Evolutionary conservation across 306 rosid species (phyloP), one percentile per base, ranked within the genome.

Genomic region (Cicer chorassanicum): DNA sequence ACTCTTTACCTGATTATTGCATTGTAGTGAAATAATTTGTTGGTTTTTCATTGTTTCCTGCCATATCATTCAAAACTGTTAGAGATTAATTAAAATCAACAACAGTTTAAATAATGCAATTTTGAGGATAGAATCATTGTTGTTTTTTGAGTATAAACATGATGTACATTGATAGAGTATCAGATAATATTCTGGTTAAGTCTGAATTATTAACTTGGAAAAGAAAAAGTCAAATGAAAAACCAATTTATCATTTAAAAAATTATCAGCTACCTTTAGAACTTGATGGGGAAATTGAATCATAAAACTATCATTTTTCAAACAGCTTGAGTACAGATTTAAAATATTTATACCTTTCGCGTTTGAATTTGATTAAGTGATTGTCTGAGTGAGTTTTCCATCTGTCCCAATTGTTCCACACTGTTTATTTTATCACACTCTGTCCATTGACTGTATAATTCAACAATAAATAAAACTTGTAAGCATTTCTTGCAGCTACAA

Each of bases 11-110:
- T 91, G 97, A 74, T 76, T 85, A 84, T 78, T 73, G 88, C 91
- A 85, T 60, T 89, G 92, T 62, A 93, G 66, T n/a, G 97, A 78
- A 76, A 80, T 80, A 38, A 90, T 82, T 77, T 89, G 95, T 64
- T 88, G 96, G 82, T 91, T 91, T 80, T 88, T 89, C 19, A 89
- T 39, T 78, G 72, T 82, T 77, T 89, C 97, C 87, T 74, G 63
- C 65, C 29, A 63, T n/a, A 41, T 41, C 68, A 61, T 42, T 50
- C 3, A 65, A 4, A 63, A 8, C 21, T 56, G 69, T 56, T 14
- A 55, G 24, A 46, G 49, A 60, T 9, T 46, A 11, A 41, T 24
- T 12, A 68, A 11, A 73, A 48, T 16, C 29, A 16, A 24, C 29
- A 29, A 24, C 29, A 29, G 4, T 34, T 41, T 50, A 39, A 14